Percentiles rank a stretch among this genome's conserved stretches.
Conservation (phyloP, 2,329 filamentous ascomycete genomes). For the Sclerotinia borealis region DNA sequence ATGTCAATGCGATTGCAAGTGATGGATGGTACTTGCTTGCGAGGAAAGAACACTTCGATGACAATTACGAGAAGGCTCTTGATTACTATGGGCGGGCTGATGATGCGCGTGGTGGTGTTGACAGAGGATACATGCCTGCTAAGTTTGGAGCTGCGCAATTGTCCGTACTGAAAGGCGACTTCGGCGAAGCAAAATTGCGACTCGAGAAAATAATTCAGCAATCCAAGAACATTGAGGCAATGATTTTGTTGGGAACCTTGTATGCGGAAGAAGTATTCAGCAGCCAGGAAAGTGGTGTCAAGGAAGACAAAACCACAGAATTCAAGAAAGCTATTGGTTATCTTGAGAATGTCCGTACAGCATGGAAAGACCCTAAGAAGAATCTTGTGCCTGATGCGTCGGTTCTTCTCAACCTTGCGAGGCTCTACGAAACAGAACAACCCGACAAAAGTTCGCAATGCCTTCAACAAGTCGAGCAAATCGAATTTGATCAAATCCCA, state of each 20-base stretch:
- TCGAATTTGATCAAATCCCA: slow-evolving; percentile 75
- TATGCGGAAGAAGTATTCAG: slow-evolving; percentile 93
- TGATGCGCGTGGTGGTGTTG: slow-evolving; percentile 83
- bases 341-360: slow-evolving; percentile 74
- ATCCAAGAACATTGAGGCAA: slow-evolving; percentile 76
- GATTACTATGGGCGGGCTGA: slow-evolving; percentile 89
- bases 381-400: slow-evolving; percentile 74
- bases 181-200: slow-evolving; percentile 86
- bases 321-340: slow-evolving; percentile 80
- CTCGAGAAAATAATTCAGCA: slow-evolving; percentile 92
- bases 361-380: slow-evolving; percentile 92
- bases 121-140: slow-evolving; percentile 84
- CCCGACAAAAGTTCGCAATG: slow-evolving; percentile 92
- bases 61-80: slow-evolving; percentile 66
- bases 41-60: slow-evolving; percentile 80
- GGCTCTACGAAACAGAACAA: slow-evolving; percentile 78
- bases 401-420: slow-evolving; percentile 84
- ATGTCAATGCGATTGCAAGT: slow-evolving; percentile 92
- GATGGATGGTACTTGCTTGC: slow-evolving; percentile 96
- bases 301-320: slow-evolving; percentile 82
- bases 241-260: slow-evolving; percentile 83
- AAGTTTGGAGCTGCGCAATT: slow-evolving; percentile 93
- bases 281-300: slow-evolving; percentile 62
- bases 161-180: slow-evolving; percentile 74
- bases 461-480: slow-evolving; percentile 82